These are phyloP conservation scores for Phytophthora capsici DNA, from an alignment of 352 stramenopile species.

Conservation along the genomic window DNA sequence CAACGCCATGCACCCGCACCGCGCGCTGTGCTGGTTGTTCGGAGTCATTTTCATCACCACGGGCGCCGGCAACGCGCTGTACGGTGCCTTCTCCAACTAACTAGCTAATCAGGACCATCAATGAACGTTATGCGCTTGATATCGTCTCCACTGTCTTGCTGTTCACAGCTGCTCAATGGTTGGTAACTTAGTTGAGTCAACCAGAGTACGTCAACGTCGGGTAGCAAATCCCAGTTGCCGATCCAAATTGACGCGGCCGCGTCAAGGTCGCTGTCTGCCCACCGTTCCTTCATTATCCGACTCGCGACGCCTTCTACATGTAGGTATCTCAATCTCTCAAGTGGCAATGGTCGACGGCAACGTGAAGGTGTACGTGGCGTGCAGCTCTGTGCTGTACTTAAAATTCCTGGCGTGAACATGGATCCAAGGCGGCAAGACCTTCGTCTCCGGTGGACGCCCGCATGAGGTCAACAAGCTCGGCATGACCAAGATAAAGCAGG, in stretches of 20 bases:
- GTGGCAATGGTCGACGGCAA: constrained; percentile 15
- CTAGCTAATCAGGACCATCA: constrained; percentile 7
- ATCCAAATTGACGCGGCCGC: background rate
- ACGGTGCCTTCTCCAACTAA: constrained; percentile 37
- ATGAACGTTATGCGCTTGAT: constrained; percentile 11
- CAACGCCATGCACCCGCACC: constrained; percentile 53
- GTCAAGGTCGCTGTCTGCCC: background rate
- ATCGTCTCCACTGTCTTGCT: background rate
- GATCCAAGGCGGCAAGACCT: constrained; percentile 59
- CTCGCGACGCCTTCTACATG: background rate
- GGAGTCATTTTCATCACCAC: constrained; percentile 46
- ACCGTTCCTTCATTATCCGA: constrained; percentile 6
- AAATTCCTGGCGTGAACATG: constrained; percentile 65
- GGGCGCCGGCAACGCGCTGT: constrained; percentile 40
- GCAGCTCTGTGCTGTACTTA: constrained; percentile 57
- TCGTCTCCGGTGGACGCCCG: constrained; percentile 46
- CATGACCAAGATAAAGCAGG: constrained; percentile 41
- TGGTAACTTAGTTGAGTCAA: too few species aligned
- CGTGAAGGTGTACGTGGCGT: constrained; percentile 64
- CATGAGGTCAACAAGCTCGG: constrained; percentile 55
- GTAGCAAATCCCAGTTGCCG: background rate
- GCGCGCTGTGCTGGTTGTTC: constrained; percentile 46
- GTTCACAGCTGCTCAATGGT: background rate
- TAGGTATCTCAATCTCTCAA: constrained; percentile 1
- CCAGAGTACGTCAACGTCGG: background rate